Percentiles rank a stretch among this genome's conserved stretches.
Evolutionary conservation across 2,329 filamentous ascomycete genomes (phyloP).

Genomic region (Colletotrichum sidae): DNA sequence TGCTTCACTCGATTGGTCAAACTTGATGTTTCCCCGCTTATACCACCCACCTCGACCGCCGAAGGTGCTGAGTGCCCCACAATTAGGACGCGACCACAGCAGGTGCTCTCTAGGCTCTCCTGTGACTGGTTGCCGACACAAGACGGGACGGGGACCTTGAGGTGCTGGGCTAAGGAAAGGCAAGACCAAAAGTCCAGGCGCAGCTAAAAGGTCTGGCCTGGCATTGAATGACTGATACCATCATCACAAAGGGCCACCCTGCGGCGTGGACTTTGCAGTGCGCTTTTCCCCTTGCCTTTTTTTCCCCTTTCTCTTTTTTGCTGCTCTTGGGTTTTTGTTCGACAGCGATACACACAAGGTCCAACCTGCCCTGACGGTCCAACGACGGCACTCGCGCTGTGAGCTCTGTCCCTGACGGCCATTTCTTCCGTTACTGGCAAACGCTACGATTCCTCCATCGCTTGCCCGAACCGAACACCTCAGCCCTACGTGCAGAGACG

Average conservation of each 20-base stretch:
- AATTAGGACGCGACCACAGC: constrained; percentile 20
- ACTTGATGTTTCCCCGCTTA: constrained; percentile 33
- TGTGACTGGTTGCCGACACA: constrained; percentile 5
- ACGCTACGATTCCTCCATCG: constrained; percentile 13
- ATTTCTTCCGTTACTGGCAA: constrained; percentile 10
- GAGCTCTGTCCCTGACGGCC: constrained; percentile 23
- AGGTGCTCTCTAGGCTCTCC: constrained; percentile 3
- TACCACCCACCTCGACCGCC: constrained; percentile 20
- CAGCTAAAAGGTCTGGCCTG: background rate
- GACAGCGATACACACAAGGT: constrained; percentile 27
- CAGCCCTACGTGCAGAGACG: constrained; percentile 11
- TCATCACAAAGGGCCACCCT: constrained; percentile 37
- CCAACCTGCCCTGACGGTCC: constrained; percentile 17
- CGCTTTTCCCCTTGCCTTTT: constrained; percentile 14
- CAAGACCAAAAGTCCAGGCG: background rate
- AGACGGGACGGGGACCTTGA: background rate
- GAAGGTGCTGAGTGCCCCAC: constrained; percentile 16
- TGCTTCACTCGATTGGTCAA: constrained; percentile 27
- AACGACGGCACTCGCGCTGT: constrained; percentile 20
- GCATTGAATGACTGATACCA: constrained; percentile 33
- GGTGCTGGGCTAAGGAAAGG: constrained; percentile 26
- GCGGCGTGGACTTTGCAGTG: constrained; percentile 34
- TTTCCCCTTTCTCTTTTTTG: background rate
- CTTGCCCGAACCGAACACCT: constrained; percentile 5
- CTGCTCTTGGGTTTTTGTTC: constrained; percentile 18